Conservation (phyloP, 1,284 basidiomycete species). For the Ceratobasidium theobromae region DNA sequence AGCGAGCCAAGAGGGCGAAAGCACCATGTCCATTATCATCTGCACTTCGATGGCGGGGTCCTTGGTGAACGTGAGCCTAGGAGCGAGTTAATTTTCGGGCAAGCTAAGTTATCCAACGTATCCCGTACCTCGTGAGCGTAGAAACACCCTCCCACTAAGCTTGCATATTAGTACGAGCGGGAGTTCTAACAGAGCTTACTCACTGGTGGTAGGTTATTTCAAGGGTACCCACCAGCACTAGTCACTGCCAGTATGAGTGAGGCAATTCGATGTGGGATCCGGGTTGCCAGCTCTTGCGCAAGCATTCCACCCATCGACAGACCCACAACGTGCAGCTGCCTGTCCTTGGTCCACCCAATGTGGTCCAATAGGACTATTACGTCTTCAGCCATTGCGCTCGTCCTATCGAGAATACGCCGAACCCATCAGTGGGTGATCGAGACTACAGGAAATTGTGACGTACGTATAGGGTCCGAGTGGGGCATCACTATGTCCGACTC, state of each 20-base stretch:
- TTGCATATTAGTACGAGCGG: neutral
- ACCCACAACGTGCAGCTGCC: slow-evolving; percentile 72
- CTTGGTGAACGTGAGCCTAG: slow-evolving; percentile 50
- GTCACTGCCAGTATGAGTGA: slow-evolving; percentile 73
- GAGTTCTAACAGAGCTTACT: slow-evolving; percentile 38
- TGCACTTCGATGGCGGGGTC: slow-evolving; percentile 57
- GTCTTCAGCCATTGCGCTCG: slow-evolving; percentile 79
- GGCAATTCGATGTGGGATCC: slow-evolving; percentile 64
- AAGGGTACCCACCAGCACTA: slow-evolving; percentile 60
- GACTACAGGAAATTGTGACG: slow-evolving; percentile 35
- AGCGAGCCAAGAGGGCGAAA: slow-evolving; percentile 61
- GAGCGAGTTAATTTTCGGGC: neutral
- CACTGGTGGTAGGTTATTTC: slow-evolving; percentile 63
- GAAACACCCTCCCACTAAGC: slow-evolving; percentile 51
- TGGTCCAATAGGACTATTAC: slow-evolving; percentile 67
- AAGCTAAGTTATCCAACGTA: neutral
- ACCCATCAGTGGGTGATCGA: no score
- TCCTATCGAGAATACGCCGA: no score
- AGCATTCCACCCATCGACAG: slow-evolving; percentile 87
- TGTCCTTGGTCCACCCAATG: slow-evolving; percentile 67
- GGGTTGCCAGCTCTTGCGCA: slow-evolving; percentile 64
- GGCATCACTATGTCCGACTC: slow-evolving; percentile 74
- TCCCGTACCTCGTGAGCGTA: slow-evolving; percentile 44
- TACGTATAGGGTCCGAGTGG: slow-evolving; percentile 70
- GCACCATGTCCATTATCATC: slow-evolving; percentile 60